Evolutionary conservation across 805 yeast species (phyloP).

Genomic region (Millerago galiae): DNA sequence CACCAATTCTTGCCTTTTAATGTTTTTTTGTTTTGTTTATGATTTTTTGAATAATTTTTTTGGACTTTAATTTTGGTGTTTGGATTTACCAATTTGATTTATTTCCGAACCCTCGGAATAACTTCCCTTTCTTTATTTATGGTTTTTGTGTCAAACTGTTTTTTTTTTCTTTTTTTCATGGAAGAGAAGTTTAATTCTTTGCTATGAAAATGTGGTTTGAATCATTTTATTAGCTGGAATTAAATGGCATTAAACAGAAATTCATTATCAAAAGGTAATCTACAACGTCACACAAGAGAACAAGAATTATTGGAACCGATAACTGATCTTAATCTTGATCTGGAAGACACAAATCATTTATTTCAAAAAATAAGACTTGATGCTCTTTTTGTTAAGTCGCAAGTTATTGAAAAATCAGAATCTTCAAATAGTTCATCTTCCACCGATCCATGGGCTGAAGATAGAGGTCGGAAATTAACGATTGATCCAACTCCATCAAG

Average conservation of each 20-base stretch:
- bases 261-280: background rate
- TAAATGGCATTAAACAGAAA: background rate
- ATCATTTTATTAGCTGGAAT: no score
- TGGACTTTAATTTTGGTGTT: background rate
- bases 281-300: background rate
- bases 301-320: background rate
- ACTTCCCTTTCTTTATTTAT: no score
- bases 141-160: constrained; percentile 1
- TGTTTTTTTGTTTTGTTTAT: constrained; percentile 4
- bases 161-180: no score
- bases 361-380: background rate
- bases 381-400: background rate
- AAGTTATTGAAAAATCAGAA: background rate
- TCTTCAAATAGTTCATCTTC: background rate
- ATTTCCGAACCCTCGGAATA: background rate
- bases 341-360: background rate
- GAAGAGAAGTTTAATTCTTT: no score
- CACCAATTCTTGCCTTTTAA: background rate
- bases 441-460: background rate
- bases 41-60: constrained; percentile 3
- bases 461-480: background rate
- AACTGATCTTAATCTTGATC: background rate
- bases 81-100: no score
- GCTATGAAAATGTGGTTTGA: background rate
- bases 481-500: background rate